Conservation (phyloP, 306 rosid genomes). For the Pyrus pyrifolia region DNA sequence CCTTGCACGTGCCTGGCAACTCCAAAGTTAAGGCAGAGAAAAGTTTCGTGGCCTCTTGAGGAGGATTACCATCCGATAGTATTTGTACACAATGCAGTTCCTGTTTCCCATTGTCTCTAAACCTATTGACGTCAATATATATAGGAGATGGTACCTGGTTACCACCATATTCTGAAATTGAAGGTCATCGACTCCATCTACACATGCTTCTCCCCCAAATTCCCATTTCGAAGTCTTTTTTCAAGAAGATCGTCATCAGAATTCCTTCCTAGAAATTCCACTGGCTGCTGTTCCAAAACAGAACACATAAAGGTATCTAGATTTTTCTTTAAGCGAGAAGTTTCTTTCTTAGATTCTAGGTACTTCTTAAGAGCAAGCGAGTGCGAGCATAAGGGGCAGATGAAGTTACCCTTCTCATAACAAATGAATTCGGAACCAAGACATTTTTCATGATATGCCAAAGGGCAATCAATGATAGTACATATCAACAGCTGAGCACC, state of each 20-base stretch:
- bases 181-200: constrained; percentile 23
- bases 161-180: not conserved
- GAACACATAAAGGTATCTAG: constrained; percentile 28
- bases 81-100: constrained; percentile 10
- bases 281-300: constrained; percentile 11
- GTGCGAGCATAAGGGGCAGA: constrained; percentile 71
- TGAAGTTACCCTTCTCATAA: constrained; percentile 34
- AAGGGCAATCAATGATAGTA: constrained; percentile 41
- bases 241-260: constrained; percentile 19
- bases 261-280: constrained; percentile 10
- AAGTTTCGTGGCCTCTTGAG: no score
- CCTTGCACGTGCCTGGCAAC: no score
- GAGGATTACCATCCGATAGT: not conserved
- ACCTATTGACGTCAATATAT: constrained; percentile 7
- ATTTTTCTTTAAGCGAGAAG: constrained; percentile 44
- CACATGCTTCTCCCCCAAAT: constrained; percentile 10
- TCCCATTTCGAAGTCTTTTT: constrained; percentile 4
- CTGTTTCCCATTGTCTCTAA: constrained; percentile 13
- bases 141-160: constrained; percentile 18
- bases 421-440: constrained; percentile 32
- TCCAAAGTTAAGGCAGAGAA: no score
- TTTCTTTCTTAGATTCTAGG: constrained; percentile 51
- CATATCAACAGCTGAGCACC: constrained; percentile 57
- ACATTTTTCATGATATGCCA: constrained; percentile 64
- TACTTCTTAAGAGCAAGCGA: constrained; percentile 44